These are phyloP conservation scores for Lentinula edodes DNA, from an alignment of 768 basidiomycete genomes.

Conservation along the genomic window DNA sequence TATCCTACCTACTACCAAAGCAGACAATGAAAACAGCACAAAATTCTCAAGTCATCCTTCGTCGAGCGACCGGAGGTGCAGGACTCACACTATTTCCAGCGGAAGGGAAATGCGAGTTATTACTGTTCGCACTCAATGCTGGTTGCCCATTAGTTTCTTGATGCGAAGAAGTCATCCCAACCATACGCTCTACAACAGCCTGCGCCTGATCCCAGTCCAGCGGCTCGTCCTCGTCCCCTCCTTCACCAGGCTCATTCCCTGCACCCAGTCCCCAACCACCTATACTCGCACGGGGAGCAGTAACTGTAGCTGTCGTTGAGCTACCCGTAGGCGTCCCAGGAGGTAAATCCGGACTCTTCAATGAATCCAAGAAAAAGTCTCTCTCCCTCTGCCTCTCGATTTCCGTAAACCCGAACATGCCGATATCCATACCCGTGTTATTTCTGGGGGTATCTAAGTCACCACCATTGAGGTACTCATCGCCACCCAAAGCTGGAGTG, in stretches of 20 bases:
- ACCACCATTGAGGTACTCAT: constrained; percentile 31
- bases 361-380: constrained; percentile 47
- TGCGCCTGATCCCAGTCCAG: constrained; percentile 71
- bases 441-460: constrained; percentile 47
- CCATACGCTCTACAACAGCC: constrained; percentile 56
- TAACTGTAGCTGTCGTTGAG: constrained; percentile 8
- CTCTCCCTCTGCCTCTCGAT: constrained; percentile 44
- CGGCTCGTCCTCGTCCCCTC: constrained; percentile 61
- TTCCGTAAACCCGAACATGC: constrained; percentile 23
- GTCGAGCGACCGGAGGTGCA: neutral
- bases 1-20: too few species aligned
- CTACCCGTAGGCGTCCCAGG: constrained; percentile 4
- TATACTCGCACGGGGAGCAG: constrained; percentile 40
- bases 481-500: constrained; percentile 24
- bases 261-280: constrained; percentile 75
- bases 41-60: neutral
- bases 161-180: constrained; percentile 39
- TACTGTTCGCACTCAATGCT: neutral
- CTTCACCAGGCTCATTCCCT: constrained; percentile 30
- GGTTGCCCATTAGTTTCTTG: constrained; percentile 13
- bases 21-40: too few species aligned
- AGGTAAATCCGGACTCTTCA: constrained; percentile 49
- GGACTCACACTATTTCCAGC: neutral
- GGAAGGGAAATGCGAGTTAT: neutral
- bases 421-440: neutral